These are phyloP conservation scores for Ogataea trehaloabstinens DNA, from an alignment of 805 yeast species.

Conservation along the genomic window DNA sequence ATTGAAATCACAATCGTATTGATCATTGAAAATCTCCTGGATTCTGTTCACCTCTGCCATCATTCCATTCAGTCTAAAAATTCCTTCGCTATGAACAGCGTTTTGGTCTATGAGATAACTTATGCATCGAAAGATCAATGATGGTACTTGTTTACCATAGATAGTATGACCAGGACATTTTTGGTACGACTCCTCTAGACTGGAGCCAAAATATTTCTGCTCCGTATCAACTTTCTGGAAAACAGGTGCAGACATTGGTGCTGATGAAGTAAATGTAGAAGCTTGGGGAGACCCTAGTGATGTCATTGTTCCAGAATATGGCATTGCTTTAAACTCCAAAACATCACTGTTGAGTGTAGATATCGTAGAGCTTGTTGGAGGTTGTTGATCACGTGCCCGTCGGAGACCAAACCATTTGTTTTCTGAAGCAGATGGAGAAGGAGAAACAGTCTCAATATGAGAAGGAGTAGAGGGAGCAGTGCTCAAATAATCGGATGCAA, in stretches of 20 bases:
- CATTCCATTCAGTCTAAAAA: conserved; percentile 88
- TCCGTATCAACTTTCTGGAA: conserved; percentile 23
- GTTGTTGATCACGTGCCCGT: conserved; percentile 15
- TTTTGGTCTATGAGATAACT: conserved; percentile 61
- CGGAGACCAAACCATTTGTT: conserved; percentile 22
- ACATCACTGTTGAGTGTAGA: conserved; percentile 17
- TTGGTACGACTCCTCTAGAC: conserved; percentile 48
- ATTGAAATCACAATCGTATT: conserved; percentile 67
- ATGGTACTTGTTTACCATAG: conserved; percentile 55
- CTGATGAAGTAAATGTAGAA: conserved; percentile 1
- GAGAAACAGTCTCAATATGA: conserved; percentile 6
- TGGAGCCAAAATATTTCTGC: conserved; percentile 58
- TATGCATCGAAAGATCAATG: conserved; percentile 73
- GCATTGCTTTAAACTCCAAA: conserved; percentile 33
- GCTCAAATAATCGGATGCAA: conserved; percentile 8
- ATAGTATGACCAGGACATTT: conserved; percentile 48
- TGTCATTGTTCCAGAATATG: conserved; percentile 27
- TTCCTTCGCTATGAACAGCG: conserved; percentile 85
- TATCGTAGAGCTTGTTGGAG: conserved; percentile 12
- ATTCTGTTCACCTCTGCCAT: conserved; percentile 69
- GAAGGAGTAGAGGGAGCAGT: conserved; percentile 12
- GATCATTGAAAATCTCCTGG: conserved; percentile 65
- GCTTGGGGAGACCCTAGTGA: conserved; percentile 12
- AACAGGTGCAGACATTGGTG: conserved; percentile 9
- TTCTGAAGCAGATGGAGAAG: conserved; percentile 17